Conservation (phyloP, 371 early-diverging fungal genomes). For the Nematocida ironsii region DNA sequence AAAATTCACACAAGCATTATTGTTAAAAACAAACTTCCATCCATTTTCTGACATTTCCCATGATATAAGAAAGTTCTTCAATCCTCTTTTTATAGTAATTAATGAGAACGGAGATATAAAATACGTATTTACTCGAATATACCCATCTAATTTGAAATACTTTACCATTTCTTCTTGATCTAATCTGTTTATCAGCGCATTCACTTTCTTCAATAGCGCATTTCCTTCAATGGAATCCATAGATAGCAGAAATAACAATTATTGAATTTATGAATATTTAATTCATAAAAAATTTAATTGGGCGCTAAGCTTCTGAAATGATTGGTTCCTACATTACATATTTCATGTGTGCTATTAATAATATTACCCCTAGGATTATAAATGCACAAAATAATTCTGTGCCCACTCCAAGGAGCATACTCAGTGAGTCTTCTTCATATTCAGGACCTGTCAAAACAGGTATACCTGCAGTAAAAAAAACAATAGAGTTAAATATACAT, state of each 20-base stretch:
- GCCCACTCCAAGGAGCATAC: too few species aligned
- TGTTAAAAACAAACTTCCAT: constrained; percentile 40
- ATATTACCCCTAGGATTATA: too few species aligned
- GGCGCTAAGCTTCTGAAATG: not conserved
- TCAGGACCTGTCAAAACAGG: too few species aligned
- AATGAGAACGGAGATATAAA: constrained; percentile 59
- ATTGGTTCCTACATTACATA: not conserved
- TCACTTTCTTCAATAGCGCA: constrained; percentile 24
- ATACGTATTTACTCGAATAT: constrained; percentile 32
- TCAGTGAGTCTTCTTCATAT: too few species aligned
- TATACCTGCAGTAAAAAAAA: too few species aligned
- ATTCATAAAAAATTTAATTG: constrained; percentile 6
- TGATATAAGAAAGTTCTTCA: constrained; percentile 6
- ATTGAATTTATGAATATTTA: not conserved
- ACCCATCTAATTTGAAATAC: constrained; percentile 41
- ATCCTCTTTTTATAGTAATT: constrained; percentile 52
- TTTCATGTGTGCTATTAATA: too few species aligned
- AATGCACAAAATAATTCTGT: too few species aligned
- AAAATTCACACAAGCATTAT: constrained; percentile 2
- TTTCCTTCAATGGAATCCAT: not conserved
- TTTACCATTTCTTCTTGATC: not conserved
- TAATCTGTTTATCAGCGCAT: not conserved
- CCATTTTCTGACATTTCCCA: constrained; percentile 52
- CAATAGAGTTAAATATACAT: too few species aligned
- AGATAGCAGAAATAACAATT: constrained; percentile 48